Evolutionary conservation across 495 filamentous ascomycete genomes (phyloP), one percentile per base, ranked within the genome.

Genomic region (Mytilinidion resinicola): DNA sequence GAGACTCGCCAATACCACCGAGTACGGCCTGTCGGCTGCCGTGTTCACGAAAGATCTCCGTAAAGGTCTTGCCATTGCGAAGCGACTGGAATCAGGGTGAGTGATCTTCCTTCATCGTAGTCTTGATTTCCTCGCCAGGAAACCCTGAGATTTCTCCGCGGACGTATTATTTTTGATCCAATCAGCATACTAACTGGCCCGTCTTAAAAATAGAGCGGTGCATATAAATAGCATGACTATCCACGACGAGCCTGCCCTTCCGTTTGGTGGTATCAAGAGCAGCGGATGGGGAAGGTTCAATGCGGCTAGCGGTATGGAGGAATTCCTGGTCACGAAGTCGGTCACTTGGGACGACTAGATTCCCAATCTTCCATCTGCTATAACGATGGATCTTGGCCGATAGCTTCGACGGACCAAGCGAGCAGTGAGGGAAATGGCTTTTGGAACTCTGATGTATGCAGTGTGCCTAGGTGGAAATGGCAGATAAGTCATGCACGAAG

Each of bases 171-270:
- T 30, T 30, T 30, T 30, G 6, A 6, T 30, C 25, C 25, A 30
- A 30, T 30, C 25, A 30, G 25, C 6, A 30, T 30, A 30, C 25
- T 30, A 30, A 30, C 25, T 30, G 25, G 6, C 25, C 3, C 25
- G 2, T 30, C 25, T 30, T 6, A 30, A 30, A 30, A 30, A 30
- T 30, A 64, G 70, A 21, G 76, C 76, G 10, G 87, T 96, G 30
- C 91, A 96, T 69, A 91, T 96, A 67, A 96, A 96, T 69, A 78
- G 75, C 36, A 84, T 90, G 81, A 89, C 84, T 3, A 78, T 96
- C 0, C 90, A 96, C 67, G 91, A 96, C 60, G 91, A 95, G 73
- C 71, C 82, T 11, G 75, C 75, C 17, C 67, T 95, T 55, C 89
- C 91, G 5, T 90, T 95, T 72, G 91, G 91, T 21, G 91, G 91